These are phyloP conservation scores for Galerina sulciceps DNA, from an alignment of 768 basidiomycete species.

Conservation along the genomic window DNA sequence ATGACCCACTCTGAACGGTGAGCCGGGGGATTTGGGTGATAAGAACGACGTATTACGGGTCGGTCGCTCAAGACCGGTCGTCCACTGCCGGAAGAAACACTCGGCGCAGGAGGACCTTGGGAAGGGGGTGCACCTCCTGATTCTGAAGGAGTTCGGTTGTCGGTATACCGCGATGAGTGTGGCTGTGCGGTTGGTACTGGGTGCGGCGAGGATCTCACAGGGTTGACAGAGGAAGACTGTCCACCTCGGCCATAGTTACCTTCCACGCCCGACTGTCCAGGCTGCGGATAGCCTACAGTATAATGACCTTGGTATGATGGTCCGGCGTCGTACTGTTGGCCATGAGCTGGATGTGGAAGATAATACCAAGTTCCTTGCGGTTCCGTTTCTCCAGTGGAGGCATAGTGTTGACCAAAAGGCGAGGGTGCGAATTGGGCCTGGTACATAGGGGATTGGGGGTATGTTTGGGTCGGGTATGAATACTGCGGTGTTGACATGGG, in stretches of 20 bases:
- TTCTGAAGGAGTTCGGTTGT: slow-evolving; percentile 10
- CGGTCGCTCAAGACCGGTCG: slow-evolving; percentile 25
- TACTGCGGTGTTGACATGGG: slow-evolving; percentile 35
- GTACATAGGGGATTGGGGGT: slow-evolving; percentile 34
- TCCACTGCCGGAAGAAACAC: slow-evolving; percentile 15
- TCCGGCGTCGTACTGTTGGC: slow-evolving; percentile 30
- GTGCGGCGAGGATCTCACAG: slow-evolving; percentile 6
- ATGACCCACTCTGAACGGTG: slow-evolving; percentile 91
- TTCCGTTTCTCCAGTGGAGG: slow-evolving; percentile 36
- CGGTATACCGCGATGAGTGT: slow-evolving; percentile 3
- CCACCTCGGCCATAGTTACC: slow-evolving; percentile 16
- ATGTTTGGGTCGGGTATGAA: slow-evolving; percentile 39
- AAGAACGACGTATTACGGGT: slow-evolving; percentile 50
- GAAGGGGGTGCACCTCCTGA: slow-evolving; percentile 1
- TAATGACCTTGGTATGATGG: slow-evolving; percentile 37
- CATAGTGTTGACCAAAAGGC: slow-evolving; percentile 40
- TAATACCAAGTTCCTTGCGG: slow-evolving; percentile 61
- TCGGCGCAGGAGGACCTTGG: not conserved
- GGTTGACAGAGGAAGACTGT: slow-evolving; percentile 22
- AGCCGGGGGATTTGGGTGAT: slow-evolving; percentile 73
- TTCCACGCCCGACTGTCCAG: slow-evolving; percentile 27
- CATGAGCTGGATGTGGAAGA: slow-evolving; percentile 33
- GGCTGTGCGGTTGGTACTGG: slow-evolving; percentile 3
- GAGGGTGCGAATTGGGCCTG: slow-evolving; percentile 38
- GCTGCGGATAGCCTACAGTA: slow-evolving; percentile 31